phyloP scores from a whole-genome alignment of 129 eudicot species.

The Rutidosis leptorrhynchoides region DNA sequence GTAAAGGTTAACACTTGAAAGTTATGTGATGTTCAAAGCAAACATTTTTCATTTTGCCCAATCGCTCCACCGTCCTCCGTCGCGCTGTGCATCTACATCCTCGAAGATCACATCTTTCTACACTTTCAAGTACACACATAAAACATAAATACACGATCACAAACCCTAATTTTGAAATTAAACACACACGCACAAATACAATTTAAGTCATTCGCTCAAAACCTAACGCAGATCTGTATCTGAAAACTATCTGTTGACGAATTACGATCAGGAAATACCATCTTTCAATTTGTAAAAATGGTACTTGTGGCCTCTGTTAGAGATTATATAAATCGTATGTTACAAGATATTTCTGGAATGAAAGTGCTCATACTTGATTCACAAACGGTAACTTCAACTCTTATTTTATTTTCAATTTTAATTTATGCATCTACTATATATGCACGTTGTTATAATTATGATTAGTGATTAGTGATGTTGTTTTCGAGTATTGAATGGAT shows the following conservation, averaged over 20 bases:
- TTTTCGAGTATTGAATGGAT: neutral
- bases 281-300: constrained; percentile 36
- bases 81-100: constrained; percentile 16
- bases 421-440: neutral
- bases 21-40: neutral
- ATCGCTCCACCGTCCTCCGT: constrained; percentile 16
- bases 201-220: constrained; percentile 4
- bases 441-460: neutral
- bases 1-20: neutral
- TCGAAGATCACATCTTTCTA: constrained; percentile 21
- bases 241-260: constrained; percentile 8
- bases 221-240: constrained; percentile 23
- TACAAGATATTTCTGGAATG: constrained; percentile 96
- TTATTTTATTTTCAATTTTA: neutral
- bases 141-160: constrained; percentile 21
- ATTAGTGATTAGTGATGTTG: neutral
- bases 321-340: constrained; percentile 83
- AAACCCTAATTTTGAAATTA: constrained; percentile 10
- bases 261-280: constrained; percentile 4
- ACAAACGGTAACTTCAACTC: constrained; percentile 48
- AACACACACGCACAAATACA: neutral
- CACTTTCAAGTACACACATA: neutral
- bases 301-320: constrained; percentile 57
- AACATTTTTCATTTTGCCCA: constrained; percentile 3
- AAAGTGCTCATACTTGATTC: constrained; percentile 95